A percentile compares a stretch with the other conserved stretches of the same genome.
These are phyloP conservation scores for Prillingera fragicola DNA, from an alignment of 1,284 basidiomycete genomes.

Conservation along the genomic window DNA sequence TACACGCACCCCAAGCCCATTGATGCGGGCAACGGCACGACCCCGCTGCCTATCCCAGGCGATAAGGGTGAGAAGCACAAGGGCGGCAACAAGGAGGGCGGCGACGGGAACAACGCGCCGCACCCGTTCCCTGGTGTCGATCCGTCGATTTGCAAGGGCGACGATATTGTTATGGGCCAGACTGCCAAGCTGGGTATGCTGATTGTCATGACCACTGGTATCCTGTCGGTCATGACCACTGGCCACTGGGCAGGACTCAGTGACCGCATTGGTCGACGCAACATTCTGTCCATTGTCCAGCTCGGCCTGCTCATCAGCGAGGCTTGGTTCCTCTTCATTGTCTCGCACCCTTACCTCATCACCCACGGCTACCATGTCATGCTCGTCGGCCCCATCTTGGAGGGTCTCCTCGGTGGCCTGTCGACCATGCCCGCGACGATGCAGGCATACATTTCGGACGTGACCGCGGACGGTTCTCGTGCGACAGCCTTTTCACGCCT, in stretches of 20 bases:
- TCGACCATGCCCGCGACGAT: conserved; percentile 69
- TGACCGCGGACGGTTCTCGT: conserved; percentile 74
- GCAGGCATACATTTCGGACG: conserved; percentile 75
- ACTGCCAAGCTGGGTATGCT: conserved; percentile 64
- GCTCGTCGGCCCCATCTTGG: conserved; percentile 71
- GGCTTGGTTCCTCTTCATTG: conserved; percentile 68
- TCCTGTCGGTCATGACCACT: conserved; percentile 73
- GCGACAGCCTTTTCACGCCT: conserved; percentile 75
- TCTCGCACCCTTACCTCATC: conserved; percentile 61
- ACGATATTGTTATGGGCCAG: conserved; percentile 65
- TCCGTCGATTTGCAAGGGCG: conserved; percentile 56
- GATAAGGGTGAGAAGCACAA: too few species aligned
- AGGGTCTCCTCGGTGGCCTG: conserved; percentile 82
- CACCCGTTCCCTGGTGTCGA: conserved; percentile 41
- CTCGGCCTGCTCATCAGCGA: conserved; percentile 69
- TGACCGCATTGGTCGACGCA: conserved; percentile 69
- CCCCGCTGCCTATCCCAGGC: too few species aligned
- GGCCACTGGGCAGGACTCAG: conserved; percentile 83
- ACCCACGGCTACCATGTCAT: conserved; percentile 66
- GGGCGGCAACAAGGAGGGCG: too few species aligned
- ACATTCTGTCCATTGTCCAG: conserved; percentile 64
- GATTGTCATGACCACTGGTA: conserved; percentile 64
- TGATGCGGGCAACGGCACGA: too few species aligned
- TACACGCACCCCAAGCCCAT: too few species aligned
- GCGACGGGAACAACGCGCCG: neutral